Conservation (phyloP, 116 monocot genomes). For the Thalassia testudinum region DNA sequence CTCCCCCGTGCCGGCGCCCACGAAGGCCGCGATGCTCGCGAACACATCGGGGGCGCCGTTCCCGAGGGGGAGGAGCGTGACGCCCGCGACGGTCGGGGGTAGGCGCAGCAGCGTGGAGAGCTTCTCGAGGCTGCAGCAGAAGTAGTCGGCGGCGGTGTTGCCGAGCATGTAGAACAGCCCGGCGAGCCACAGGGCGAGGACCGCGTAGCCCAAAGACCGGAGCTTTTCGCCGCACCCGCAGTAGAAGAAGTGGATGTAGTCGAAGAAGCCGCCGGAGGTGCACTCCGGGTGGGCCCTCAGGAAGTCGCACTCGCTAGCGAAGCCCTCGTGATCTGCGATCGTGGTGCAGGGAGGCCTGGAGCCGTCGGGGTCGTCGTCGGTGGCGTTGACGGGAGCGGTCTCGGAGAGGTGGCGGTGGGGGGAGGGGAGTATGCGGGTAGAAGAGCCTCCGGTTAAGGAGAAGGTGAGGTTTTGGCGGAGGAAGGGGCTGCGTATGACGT, state of each 20-base stretch:
- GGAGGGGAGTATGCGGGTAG: background rate
- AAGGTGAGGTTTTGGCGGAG: conserved; percentile 10
- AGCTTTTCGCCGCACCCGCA: conserved; percentile 47
- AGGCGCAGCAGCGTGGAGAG: conserved; percentile 56
- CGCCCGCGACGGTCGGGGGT: conserved; percentile 88
- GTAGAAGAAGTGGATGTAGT: conserved; percentile 81
- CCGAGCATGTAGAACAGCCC: conserved; percentile 86
- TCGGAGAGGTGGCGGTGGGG: background rate
- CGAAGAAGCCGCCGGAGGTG: conserved; percentile 55
- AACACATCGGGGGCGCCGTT: conserved; percentile 99
- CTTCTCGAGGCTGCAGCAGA: conserved; percentile 86
- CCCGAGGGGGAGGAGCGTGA: conserved; percentile 86
- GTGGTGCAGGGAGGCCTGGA: conserved; percentile 31
- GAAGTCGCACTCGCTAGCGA: conserved; percentile 52
- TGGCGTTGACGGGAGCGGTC: background rate
- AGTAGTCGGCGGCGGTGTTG: conserved; percentile 97
- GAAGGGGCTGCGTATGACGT: conserved; percentile 16
- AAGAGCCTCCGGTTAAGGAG: background rate
- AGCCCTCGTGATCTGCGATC: conserved; percentile 34
- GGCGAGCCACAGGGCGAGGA: conserved; percentile 50
- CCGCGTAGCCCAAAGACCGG: conserved; percentile 42
- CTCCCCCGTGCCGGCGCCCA: conserved; percentile 60
- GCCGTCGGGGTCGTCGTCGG: background rate
- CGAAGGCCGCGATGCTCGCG: conserved; percentile 76
- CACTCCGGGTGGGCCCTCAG: conserved; percentile 46